Evolutionary conservation across 2,329 filamentous ascomycete genomes (phyloP).

Genomic region (Clarireedia paspali): DNA sequence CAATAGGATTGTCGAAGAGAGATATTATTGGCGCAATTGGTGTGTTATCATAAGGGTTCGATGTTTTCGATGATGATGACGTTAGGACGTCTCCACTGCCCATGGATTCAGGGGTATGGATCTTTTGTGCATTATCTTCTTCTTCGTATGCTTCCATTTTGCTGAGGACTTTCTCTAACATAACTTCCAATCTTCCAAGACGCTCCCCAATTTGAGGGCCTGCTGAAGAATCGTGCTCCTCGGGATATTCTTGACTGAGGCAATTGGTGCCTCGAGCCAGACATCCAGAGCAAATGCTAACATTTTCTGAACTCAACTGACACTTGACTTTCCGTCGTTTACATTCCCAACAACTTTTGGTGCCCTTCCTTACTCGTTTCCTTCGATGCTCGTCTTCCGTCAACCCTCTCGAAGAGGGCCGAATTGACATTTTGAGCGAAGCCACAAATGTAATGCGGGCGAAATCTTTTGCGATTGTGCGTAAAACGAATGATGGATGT

Average conservation of each 20-base stretch:
- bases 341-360: conserved; percentile 51
- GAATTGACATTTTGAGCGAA: neutral
- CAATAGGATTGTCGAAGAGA: conserved; percentile 26
- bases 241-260: conserved; percentile 28
- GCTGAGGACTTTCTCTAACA: conserved; percentile 24
- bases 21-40: conserved; percentile 22
- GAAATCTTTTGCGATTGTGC: too few species aligned
- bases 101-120: conserved; percentile 24
- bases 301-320: conserved; percentile 33
- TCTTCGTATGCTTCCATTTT: conserved; percentile 26
- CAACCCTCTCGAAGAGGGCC: neutral
- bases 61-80: conserved; percentile 13
- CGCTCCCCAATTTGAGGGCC: conserved; percentile 25
- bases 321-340: conserved; percentile 45
- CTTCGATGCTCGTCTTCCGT: conserved; percentile 21
- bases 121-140: conserved; percentile 21
- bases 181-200: conserved; percentile 25
- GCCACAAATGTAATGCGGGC: neutral
- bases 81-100: conserved; percentile 22
- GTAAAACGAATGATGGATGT: too few species aligned
- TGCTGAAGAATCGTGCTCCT: conserved; percentile 23
- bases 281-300: conserved; percentile 39
- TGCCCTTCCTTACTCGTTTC: conserved; percentile 39
- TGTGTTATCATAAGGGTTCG: conserved; percentile 12
- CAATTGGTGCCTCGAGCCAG: conserved; percentile 32